Conservation (phyloP, 2,329 filamentous ascomycete genomes). For the Penicillium freii region DNA sequence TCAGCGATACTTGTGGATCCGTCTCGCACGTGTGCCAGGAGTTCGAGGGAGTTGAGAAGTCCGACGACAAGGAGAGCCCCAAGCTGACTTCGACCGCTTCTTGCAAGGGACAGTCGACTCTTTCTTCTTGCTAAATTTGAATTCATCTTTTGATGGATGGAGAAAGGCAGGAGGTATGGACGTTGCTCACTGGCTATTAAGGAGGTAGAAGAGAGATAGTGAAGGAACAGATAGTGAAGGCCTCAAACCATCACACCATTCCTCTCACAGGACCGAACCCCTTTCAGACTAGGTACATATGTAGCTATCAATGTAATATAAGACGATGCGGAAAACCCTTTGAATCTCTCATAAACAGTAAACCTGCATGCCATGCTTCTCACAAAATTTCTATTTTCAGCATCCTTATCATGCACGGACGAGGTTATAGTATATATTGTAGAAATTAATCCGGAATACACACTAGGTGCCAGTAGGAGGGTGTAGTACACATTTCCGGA, state of each 20-base stretch:
- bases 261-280: neutral
- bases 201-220: neutral
- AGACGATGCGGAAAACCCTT: neutral
- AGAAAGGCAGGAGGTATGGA: neutral
- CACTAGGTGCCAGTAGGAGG: too few species aligned
- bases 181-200: neutral
- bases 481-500: too few species aligned
- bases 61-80: neutral
- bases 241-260: neutral
- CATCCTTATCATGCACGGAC: neutral
- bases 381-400: neutral
- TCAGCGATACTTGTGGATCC: constrained; percentile 25
- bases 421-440: neutral
- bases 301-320: neutral
- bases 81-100: constrained; percentile 4
- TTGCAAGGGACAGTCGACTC: constrained; percentile 4
- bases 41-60: constrained; percentile 29
- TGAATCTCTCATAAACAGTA: neutral
- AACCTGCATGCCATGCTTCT: neutral
- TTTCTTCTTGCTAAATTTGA: constrained; percentile 3
- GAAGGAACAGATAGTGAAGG: neutral
- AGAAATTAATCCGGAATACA: too few species aligned
- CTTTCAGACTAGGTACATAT: neutral
- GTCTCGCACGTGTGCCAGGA: constrained; percentile 38
- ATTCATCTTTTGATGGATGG: neutral